Conservation (phyloP, 805 yeast species). For the Barnettozyma californica region DNA sequence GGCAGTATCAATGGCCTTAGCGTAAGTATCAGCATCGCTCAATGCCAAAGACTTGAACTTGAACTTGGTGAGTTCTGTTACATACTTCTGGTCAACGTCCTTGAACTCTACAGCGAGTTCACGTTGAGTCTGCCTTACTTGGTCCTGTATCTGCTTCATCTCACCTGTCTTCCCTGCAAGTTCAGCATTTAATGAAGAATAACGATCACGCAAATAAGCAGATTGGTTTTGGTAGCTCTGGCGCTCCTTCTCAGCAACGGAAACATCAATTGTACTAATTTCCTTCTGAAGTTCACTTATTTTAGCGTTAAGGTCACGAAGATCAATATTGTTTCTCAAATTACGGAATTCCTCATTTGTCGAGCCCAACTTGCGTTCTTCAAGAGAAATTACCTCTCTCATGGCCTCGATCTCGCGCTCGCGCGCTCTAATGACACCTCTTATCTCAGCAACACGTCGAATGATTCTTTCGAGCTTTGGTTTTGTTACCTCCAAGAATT, state of each 20-base stretch:
- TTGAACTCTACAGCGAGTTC: constrained; percentile 71
- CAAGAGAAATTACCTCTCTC: constrained; percentile 26
- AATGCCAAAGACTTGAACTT: constrained; percentile 73
- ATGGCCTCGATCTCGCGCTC: constrained; percentile 27
- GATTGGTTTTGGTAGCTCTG: constrained; percentile 58
- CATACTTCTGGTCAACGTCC: constrained; percentile 58
- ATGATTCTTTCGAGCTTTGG: neutral
- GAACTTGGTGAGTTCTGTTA: constrained; percentile 65
- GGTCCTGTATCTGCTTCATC: constrained; percentile 74
- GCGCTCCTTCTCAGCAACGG: constrained; percentile 55
- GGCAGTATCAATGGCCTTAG: constrained; percentile 84
- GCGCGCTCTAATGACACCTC: constrained; percentile 14
- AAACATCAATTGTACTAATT: constrained; percentile 43
- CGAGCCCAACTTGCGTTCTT: constrained; percentile 44
- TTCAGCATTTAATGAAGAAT: constrained; percentile 51
- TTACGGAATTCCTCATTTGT: constrained; percentile 58
- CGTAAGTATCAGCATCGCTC: constrained; percentile 75
- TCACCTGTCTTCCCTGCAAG: constrained; percentile 84
- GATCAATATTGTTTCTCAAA: constrained; percentile 58
- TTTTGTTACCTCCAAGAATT: constrained; percentile 3
- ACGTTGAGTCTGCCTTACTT: constrained; percentile 44
- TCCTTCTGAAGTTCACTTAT: constrained; percentile 32
- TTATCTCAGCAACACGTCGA: constrained; percentile 16
- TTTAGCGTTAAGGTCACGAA: constrained; percentile 40
- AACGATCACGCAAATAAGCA: constrained; percentile 39